Conservation (phyloP, 768 basidiomycete species). For the Phanerodontia chrysosporium region DNA sequence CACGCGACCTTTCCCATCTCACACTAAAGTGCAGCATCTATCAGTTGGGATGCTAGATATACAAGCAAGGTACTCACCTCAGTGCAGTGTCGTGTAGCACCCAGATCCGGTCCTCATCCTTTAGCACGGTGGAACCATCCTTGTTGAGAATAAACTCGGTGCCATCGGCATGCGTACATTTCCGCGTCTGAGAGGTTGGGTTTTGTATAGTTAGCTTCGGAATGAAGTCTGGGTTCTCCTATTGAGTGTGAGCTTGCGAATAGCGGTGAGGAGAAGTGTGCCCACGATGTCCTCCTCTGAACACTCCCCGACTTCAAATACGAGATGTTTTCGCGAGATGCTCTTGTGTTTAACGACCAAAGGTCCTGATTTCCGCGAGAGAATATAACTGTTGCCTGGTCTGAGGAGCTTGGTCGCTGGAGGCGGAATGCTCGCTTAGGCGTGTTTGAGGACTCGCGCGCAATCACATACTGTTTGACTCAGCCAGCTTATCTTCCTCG, state of each 20-base stretch:
- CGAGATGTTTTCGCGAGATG: slow-evolving; percentile 59
- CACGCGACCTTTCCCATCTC: slow-evolving; percentile 26
- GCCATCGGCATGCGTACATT: slow-evolving; percentile 38
- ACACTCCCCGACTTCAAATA: slow-evolving; percentile 52
- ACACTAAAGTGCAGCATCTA: slow-evolving; percentile 13
- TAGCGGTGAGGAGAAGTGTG: slow-evolving; percentile 11
- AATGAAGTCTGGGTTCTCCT: slow-evolving; percentile 47
- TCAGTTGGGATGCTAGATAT: not conserved
- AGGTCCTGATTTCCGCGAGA: slow-evolving; percentile 54
- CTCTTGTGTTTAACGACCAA: slow-evolving; percentile 56
- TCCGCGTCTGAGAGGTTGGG: slow-evolving; percentile 6
- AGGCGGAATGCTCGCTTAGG: slow-evolving; percentile 1
- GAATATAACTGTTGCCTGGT: slow-evolving; percentile 44
- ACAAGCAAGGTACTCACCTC: slow-evolving; percentile 34
- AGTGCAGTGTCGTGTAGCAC: slow-evolving; percentile 41
- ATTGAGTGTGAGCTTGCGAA: not conserved
- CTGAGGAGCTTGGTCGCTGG: slow-evolving; percentile 59
- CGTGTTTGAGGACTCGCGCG: not conserved
- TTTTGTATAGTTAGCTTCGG: slow-evolving; percentile 38
- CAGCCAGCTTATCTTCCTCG: slow-evolving; percentile 29
- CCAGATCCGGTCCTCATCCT: slow-evolving; percentile 50
- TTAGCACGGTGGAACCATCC: slow-evolving; percentile 35
- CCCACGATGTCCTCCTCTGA: slow-evolving; percentile 53
- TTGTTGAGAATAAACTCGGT: slow-evolving; percentile 33
- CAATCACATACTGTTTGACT: slow-evolving; percentile 34